Conservation (phyloP, 306 rosid species). For the Hippophae rhamnoides region DNA sequence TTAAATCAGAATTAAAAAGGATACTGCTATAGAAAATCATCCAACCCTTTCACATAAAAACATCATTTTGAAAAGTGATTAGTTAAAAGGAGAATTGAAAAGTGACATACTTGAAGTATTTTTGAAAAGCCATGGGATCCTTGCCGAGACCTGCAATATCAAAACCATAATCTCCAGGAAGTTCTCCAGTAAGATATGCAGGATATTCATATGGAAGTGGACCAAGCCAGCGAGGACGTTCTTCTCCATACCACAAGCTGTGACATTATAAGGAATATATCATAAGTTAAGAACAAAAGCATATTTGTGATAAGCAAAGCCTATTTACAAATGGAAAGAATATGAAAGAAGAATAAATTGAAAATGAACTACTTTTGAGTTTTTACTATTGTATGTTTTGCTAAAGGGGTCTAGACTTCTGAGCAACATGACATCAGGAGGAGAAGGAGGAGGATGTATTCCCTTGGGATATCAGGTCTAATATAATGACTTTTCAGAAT, state of each 20-base stretch:
- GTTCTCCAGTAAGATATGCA: constrained; percentile 62
- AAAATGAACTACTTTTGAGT: no score
- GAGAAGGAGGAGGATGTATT: no score
- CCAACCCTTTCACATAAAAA: background rate
- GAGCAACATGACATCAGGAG: no score
- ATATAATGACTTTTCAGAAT: no score
- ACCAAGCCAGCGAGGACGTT: constrained; percentile 91
- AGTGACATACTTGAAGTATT: constrained; percentile 62
- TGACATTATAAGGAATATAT: constrained; percentile 1
- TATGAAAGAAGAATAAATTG: background rate
- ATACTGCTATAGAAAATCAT: background rate
- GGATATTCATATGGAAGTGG: constrained; percentile 81
- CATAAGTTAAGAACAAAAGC: background rate
- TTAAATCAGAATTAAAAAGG: background rate
- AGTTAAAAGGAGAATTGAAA: background rate
- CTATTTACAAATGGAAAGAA: background rate
- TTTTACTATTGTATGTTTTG: no score
- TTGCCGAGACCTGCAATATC: constrained; percentile 69
- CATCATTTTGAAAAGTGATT: background rate
- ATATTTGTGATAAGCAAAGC: background rate
- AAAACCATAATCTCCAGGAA: constrained; percentile 92
- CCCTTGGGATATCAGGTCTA: no score
- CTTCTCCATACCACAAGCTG: constrained; percentile 88
- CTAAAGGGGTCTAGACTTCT: no score
- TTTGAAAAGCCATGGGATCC: constrained; percentile 58